A percentile compares a stretch with the other conserved stretches of the same genome.
These are phyloP conservation scores for Fomitopsis palustris DNA, from an alignment of 1,284 basidiomycete species.

Conservation along the genomic window DNA sequence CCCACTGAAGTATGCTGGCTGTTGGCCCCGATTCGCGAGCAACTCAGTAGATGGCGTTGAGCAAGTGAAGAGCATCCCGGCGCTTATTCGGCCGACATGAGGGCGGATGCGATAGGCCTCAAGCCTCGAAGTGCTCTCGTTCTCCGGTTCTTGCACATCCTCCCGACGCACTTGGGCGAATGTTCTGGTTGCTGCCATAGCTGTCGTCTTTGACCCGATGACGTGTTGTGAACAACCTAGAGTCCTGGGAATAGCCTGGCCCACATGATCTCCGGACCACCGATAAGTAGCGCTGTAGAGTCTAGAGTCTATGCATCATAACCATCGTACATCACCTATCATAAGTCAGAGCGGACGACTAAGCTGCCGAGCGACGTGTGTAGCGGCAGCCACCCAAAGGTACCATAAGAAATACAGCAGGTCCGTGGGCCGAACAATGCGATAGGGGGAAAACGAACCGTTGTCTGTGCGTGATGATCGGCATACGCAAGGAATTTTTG, in stretches of 20 bases:
- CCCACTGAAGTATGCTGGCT: neutral
- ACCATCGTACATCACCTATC: neutral
- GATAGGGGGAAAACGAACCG: neutral
- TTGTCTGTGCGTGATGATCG: neutral
- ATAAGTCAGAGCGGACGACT: neutral
- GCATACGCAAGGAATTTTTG: too few relatives aligned
- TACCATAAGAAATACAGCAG: neutral
- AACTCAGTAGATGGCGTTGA: too few relatives aligned
- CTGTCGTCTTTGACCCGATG: neutral
- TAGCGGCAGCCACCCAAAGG: neutral
- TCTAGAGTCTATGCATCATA: neutral
- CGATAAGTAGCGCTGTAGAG: too few relatives aligned
- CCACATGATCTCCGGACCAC: too few relatives aligned
- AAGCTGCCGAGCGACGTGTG: neutral
- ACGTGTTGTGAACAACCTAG: neutral
- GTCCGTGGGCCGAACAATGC: neutral
- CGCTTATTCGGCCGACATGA: neutral
- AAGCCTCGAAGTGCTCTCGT: neutral
- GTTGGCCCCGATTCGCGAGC: neutral
- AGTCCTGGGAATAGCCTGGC: neutral
- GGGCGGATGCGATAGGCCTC: neutral
- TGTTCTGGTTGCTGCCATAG: neutral
- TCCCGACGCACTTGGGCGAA: neutral
- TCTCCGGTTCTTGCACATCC: neutral
- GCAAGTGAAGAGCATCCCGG: too few relatives aligned